These are phyloP conservation scores for Hirsutella rhossiliensis DNA, from an alignment of 2,329 filamentous ascomycete species.

Conservation along the genomic window DNA sequence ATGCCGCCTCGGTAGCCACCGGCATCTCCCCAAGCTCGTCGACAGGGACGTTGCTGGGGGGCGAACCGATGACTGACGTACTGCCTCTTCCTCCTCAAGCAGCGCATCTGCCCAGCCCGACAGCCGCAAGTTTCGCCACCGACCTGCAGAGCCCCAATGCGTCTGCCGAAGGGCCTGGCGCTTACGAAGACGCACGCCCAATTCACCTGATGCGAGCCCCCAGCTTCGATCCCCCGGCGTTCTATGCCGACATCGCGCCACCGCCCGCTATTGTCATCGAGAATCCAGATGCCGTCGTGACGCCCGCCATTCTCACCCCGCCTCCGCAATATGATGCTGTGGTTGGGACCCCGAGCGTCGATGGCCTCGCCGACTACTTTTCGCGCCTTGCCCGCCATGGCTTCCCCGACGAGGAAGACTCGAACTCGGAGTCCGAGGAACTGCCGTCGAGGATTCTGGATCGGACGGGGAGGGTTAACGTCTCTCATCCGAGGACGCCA, in stretches of 20 bases:
- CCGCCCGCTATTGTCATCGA: conserved; percentile 18
- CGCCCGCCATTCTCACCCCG: conserved; percentile 49
- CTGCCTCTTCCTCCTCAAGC: conserved; percentile 41
- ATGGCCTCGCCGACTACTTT: conserved; percentile 79
- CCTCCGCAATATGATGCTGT: conserved; percentile 77
- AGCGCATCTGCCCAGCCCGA: conserved; percentile 33
- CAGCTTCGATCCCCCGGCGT: conserved; percentile 79
- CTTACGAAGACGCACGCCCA: conserved; percentile 41
- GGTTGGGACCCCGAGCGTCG: conserved; percentile 53
- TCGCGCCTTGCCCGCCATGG: conserved; percentile 65
- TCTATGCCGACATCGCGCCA: conserved; percentile 55
- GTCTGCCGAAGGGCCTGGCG: conserved; percentile 3
- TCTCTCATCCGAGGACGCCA: conserved; percentile 43
- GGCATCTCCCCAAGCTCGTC: conserved; percentile 60
- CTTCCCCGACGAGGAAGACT: conserved; percentile 25
- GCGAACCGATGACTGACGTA: conserved; percentile 20
- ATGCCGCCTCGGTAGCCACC: conserved; percentile 36
- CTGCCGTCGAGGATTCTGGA: conserved; percentile 33
- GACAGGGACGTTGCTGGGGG: conserved; percentile 30
- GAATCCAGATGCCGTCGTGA: conserved; percentile 6
- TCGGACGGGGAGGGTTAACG: conserved; percentile 42
- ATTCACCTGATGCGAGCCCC: conserved; percentile 77
- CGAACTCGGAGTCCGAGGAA: conserved; percentile 30
- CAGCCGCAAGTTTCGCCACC: conserved; percentile 17
- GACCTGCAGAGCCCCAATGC: conserved; percentile 8